Evolutionary conservation across 2,329 filamentous ascomycete species (phyloP).

Genomic region (Pseudopithomyces chartarum): DNA sequence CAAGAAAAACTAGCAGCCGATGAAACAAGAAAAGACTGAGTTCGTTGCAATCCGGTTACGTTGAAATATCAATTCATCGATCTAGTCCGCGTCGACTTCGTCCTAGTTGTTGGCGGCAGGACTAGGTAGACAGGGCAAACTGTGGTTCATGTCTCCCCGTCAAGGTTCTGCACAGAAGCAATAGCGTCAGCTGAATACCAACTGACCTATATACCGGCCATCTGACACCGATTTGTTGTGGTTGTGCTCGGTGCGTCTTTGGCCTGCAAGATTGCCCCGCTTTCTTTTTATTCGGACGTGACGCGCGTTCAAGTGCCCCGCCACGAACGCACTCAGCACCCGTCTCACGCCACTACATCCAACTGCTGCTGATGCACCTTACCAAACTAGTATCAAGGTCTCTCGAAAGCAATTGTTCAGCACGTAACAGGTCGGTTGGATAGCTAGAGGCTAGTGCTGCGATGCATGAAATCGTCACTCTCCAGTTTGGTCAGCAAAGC

Average conservation of each 20-base stretch:
- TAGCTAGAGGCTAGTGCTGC: neutral
- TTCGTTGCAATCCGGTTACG: too few species aligned
- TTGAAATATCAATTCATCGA: too few species aligned
- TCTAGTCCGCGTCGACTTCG: too few species aligned
- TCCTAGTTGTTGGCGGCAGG: too few species aligned
- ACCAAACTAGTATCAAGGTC: neutral
- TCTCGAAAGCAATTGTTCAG: neutral
- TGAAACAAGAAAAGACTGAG: too few species aligned
- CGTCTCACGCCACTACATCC: conserved; percentile 9
- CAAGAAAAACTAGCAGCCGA: too few species aligned
- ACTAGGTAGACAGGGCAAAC: too few species aligned
- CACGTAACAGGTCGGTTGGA: neutral
- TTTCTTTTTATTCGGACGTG: neutral
- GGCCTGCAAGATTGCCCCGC: neutral
- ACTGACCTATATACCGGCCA: too few species aligned
- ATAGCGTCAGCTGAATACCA: too few species aligned
- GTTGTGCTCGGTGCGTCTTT: neutral
- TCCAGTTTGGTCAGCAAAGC: conserved; percentile 90
- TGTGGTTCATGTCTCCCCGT: too few species aligned
- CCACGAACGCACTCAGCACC: conserved; percentile 17
- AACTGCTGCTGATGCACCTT: conserved; percentile 3
- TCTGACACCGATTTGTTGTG: too few species aligned
- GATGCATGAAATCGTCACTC: conserved; percentile 94
- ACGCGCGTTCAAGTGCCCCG: conserved; percentile 32
- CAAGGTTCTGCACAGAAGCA: too few species aligned